Conservation (phyloP, 805 yeast genomes). For the Yarrowia osloensis region DNA sequence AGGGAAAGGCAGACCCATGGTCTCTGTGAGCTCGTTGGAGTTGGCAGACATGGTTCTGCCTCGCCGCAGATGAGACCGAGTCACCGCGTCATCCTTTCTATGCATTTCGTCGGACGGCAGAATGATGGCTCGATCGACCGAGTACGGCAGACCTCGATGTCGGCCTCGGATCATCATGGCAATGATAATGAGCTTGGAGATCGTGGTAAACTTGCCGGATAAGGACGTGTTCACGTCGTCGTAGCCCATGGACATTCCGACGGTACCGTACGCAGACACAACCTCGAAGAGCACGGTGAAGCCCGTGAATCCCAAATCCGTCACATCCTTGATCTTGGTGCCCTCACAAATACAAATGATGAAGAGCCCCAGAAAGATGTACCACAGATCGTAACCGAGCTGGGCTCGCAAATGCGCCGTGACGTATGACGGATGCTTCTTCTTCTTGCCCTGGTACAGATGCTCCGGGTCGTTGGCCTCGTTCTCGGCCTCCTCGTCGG, state of each 20-base stretch:
- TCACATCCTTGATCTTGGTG: slow-evolving; percentile 51
- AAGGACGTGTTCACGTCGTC: slow-evolving; percentile 69
- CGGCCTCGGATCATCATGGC: slow-evolving; percentile 93
- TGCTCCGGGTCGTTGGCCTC: slow-evolving; percentile 29
- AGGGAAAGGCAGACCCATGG: slow-evolving; percentile 23
- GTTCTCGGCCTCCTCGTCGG: slow-evolving; percentile 30
- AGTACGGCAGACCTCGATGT: slow-evolving; percentile 93
- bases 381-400: slow-evolving; percentile 94
- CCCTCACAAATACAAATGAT: slow-evolving; percentile 87
- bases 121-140: slow-evolving; percentile 91
- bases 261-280: slow-evolving; percentile 95
- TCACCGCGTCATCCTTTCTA: slow-evolving; percentile 33
- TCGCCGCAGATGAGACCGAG: slow-evolving; percentile 3
- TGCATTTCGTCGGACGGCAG: slow-evolving; percentile 62
- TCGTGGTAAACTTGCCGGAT: slow-evolving; percentile 64
- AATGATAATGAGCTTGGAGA: slow-evolving; percentile 81
- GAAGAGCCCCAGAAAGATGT: slow-evolving; percentile 79
- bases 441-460: slow-evolving; percentile 41
- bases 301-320: slow-evolving; percentile 56
- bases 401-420: slow-evolving; percentile 90
- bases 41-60: slow-evolving; percentile 12
- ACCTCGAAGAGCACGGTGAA: slow-evolving; percentile 82
- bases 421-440: slow-evolving; percentile 61
- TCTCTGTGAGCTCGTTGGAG: slow-evolving; percentile 23
- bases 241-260: slow-evolving; percentile 87